Conservation (phyloP, 257 asterid species). For the Verbena officinalis region DNA sequence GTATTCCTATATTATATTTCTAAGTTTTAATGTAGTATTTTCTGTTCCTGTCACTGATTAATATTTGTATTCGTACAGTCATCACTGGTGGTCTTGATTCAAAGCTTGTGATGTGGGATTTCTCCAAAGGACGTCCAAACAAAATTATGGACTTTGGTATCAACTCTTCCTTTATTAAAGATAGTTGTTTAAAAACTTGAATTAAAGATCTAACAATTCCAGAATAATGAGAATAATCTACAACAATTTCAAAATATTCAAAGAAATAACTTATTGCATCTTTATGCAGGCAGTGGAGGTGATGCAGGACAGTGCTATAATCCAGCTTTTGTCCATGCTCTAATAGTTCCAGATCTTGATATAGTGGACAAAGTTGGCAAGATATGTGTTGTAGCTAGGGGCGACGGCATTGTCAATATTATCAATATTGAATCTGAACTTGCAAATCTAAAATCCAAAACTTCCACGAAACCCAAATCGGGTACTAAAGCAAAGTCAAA, state of each 20-base stretch:
- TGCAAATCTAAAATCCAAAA: constrained; percentile 52
- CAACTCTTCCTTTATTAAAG: constrained; percentile 11
- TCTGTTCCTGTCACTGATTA: constrained; percentile 5
- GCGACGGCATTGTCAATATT: constrained; percentile 83
- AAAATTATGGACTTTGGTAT: constrained; percentile 82
- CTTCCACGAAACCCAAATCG: constrained; percentile 48
- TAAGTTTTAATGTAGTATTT: background rate
- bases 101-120: constrained; percentile 89
- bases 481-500: constrained; percentile 42
- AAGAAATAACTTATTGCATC: background rate
- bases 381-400: constrained; percentile 86
- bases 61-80: constrained; percentile 45
- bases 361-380: constrained; percentile 74
- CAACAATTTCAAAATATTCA: no score
- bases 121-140: constrained; percentile 83
- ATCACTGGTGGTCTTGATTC: constrained; percentile 97
- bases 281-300: constrained; percentile 48
- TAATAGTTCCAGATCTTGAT: constrained; percentile 80
- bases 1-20: background rate
- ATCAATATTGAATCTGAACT: constrained; percentile 63
- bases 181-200: no score
- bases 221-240: no score
- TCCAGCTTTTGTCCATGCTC: constrained; percentile 86
- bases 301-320: constrained; percentile 70
- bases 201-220: no score